phyloP scores from a whole-genome alignment of 1,284 basidiomycete species.

The Rhodotorula mucilaginosa region DNA sequence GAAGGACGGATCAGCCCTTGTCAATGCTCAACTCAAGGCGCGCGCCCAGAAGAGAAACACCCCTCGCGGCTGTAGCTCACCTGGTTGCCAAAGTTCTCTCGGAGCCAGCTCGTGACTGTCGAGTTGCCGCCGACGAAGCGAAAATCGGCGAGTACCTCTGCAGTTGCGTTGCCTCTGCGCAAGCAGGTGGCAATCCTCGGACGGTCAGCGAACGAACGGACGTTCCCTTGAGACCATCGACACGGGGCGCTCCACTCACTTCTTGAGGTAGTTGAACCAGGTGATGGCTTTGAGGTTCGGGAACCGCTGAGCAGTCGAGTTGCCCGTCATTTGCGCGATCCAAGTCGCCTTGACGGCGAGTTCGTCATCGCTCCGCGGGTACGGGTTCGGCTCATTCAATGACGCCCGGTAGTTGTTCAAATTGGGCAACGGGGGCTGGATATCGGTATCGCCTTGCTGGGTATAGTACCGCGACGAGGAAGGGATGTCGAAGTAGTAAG shows the following conservation, averaged over 20 bases:
- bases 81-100: slow-evolving; percentile 32
- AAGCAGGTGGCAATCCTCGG: neutral
- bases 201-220: neutral
- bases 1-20: neutral
- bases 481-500: slow-evolving; percentile 42
- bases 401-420: slow-evolving; percentile 20
- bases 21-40: neutral
- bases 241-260: neutral
- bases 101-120: slow-evolving; percentile 36
- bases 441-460: slow-evolving; percentile 39
- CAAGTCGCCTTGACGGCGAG: slow-evolving; percentile 42
- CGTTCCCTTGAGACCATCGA: no score
- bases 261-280: slow-evolving; percentile 17
- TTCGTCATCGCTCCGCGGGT: slow-evolving; percentile 34
- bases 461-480: slow-evolving; percentile 17
- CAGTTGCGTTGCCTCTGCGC: neutral
- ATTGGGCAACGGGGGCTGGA: slow-evolving; percentile 31
- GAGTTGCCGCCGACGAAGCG: slow-evolving; percentile 28
- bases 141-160: slow-evolving; percentile 35
- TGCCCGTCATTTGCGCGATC: slow-evolving; percentile 40
- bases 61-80: neutral
- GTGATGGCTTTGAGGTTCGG: slow-evolving; percentile 34
- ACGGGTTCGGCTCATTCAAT: slow-evolving; percentile 20
- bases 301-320: slow-evolving; percentile 34
- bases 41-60: no score